phyloP scores from a whole-genome alignment of 2,329 filamentous ascomycete species.

The Alternaria postmessia region DNA sequence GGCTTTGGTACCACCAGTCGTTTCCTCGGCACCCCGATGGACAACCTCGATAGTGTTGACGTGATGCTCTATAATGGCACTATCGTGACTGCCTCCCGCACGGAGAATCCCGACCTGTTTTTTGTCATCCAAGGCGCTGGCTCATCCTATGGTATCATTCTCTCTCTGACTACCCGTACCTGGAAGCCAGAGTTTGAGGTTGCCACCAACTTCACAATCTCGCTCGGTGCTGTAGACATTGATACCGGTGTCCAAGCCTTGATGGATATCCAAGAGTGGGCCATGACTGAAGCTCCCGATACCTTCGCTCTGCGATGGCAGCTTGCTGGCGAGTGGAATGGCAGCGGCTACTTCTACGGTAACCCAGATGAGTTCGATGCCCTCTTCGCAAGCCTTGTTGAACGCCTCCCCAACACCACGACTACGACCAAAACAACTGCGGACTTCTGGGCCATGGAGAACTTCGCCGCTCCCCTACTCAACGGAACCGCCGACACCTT shows the following conservation, averaged over 20 bases:
- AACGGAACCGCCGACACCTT: constrained; percentile 22
- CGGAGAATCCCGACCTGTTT: constrained; percentile 30
- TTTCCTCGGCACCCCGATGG: constrained; percentile 25
- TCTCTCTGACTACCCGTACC: constrained; percentile 24
- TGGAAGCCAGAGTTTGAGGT: constrained; percentile 22
- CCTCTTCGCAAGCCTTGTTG: constrained; percentile 18
- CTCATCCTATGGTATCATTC: constrained; percentile 23
- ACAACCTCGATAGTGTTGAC: constrained; percentile 24
- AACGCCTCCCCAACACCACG: constrained; percentile 23
- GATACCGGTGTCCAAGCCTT: constrained; percentile 22
- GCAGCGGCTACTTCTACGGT: constrained; percentile 28
- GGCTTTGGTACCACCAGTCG: constrained; percentile 28
- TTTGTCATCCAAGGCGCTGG: constrained; percentile 32
- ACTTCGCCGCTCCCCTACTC: constrained; percentile 10
- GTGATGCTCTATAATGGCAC: constrained; percentile 27
- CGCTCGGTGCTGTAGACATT: constrained; percentile 19
- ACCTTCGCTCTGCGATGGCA: constrained; percentile 27
- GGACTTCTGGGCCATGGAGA: constrained; percentile 28
- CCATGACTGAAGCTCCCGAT: constrained; percentile 23
- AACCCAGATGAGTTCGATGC: constrained; percentile 24
- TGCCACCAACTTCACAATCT: constrained; percentile 25
- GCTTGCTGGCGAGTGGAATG: constrained; percentile 21
- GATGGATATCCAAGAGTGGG: constrained; percentile 24
- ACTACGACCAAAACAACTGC: constrained; percentile 8
- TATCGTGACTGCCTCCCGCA: constrained; percentile 27